Conservation (phyloP, 192 early-diverging fungal species). For the Radiomyces spectabilis region DNA sequence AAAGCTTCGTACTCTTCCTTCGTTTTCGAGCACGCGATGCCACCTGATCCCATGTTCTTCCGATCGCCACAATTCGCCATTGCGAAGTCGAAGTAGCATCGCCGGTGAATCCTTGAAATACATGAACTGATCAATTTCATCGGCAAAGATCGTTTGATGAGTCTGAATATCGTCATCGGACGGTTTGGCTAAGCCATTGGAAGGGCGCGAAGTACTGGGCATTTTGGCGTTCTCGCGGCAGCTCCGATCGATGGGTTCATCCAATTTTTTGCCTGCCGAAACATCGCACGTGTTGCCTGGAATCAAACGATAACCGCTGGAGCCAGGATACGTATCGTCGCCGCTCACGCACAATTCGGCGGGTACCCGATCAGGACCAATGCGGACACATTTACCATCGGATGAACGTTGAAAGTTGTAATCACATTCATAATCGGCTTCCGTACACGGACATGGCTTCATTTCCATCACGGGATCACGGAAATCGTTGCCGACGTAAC, state of each 20-base stretch:
- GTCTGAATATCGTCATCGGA: conserved; percentile 15
- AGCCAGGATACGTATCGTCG: conserved; percentile 61
- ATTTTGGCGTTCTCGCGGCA: conserved; percentile 18
- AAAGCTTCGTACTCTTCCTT: conserved; percentile 46
- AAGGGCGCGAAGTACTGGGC: conserved; percentile 13
- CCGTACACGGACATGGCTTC: conserved; percentile 66
- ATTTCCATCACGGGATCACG: conserved; percentile 47
- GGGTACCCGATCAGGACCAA: conserved; percentile 47
- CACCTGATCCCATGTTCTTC: conserved; percentile 73
- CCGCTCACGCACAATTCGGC: conserved; percentile 53
- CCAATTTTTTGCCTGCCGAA: conserved; percentile 35
- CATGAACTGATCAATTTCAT: conserved; percentile 47
- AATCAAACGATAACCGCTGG: conserved; percentile 74
- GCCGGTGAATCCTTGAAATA: conserved; percentile 62
- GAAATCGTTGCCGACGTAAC: conserved; percentile 61
- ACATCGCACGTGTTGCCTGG: conserved; percentile 74
- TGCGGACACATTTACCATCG: conserved; percentile 51
- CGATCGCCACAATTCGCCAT: conserved; percentile 59
- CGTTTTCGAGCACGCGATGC: conserved; percentile 42
- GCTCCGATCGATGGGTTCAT: conserved; percentile 42
- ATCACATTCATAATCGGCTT: conserved; percentile 92
- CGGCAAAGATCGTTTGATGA: conserved; percentile 24
- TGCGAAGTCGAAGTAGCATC: conserved; percentile 50
- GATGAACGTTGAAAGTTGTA: conserved; percentile 56
- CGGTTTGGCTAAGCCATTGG: conserved; percentile 4